Evolutionary conservation across 805 yeast species (phyloP).

Genomic region (Diddensiella santjacobensis): DNA sequence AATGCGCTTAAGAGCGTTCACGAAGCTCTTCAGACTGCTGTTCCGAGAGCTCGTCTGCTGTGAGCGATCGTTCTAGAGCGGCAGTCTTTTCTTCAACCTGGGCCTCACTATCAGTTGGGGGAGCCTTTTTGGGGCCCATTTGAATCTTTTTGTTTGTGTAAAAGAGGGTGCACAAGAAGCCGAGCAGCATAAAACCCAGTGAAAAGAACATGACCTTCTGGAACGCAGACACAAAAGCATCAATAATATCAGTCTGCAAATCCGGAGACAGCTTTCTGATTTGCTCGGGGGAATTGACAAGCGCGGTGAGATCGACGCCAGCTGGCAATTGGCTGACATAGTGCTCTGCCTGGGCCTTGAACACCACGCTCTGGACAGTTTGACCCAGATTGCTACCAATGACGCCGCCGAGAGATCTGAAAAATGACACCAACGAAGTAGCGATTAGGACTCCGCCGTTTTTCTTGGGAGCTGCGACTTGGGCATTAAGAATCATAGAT

Average conservation of each 20-base stretch:
- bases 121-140: background rate
- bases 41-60: no score
- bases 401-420: conserved; percentile 44
- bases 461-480: conserved; percentile 48
- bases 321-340: background rate
- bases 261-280: conserved; percentile 16
- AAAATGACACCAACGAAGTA: conserved; percentile 43
- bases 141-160: conserved; percentile 21
- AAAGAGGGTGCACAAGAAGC: conserved; percentile 14
- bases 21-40: no score
- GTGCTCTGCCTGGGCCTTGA: conserved; percentile 20
- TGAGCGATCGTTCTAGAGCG: no score
- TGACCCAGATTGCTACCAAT: conserved; percentile 42
- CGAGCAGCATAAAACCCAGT: conserved; percentile 14
- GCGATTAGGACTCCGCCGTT: conserved; percentile 49
- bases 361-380: conserved; percentile 36
- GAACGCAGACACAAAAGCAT: conserved; percentile 19
- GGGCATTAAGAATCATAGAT: conserved; percentile 42
- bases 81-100: background rate
- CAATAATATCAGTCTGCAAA: conserved; percentile 7
- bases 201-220: conserved; percentile 20
- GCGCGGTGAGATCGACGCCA: conserved; percentile 1
- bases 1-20: no score
- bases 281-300: conserved; percentile 19
- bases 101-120: background rate